These are phyloP conservation scores for Thelephora terrestris DNA, from an alignment of 1,284 basidiomycete genomes.

Conservation along the genomic window DNA sequence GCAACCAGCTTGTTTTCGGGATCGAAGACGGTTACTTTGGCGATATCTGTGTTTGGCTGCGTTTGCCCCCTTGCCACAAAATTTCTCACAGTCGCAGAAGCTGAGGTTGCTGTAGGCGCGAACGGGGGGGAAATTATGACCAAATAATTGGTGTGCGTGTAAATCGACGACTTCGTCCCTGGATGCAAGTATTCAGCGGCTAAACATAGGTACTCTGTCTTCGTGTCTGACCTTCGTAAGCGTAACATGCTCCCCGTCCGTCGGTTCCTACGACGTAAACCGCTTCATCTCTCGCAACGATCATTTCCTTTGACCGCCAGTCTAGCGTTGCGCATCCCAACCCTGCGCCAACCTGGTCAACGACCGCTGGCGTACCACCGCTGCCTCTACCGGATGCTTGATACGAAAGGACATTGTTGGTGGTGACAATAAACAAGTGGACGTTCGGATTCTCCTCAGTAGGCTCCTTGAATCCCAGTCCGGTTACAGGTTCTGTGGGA, in stretches of 20 bases:
- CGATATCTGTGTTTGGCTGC: constrained; percentile 51
- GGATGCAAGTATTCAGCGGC: neutral
- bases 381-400: constrained; percentile 71
- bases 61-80: constrained; percentile 44
- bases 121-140: constrained; percentile 86
- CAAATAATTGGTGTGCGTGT: constrained; percentile 72
- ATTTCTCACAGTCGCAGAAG: constrained; percentile 69
- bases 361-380: constrained; percentile 52
- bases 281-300: constrained; percentile 88
- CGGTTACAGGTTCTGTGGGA: constrained; percentile 80
- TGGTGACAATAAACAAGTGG: constrained; percentile 83
- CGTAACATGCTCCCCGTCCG: constrained; percentile 79
- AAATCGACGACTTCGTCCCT: constrained; percentile 64
- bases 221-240: constrained; percentile 66
- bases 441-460: constrained; percentile 38
- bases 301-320: constrained; percentile 59
- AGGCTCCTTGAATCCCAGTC: constrained; percentile 78
- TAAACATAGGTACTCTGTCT: constrained; percentile 4
- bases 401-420: constrained; percentile 70
- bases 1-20: constrained; percentile 89
- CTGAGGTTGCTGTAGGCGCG: constrained; percentile 51
- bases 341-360: constrained; percentile 82
- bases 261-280: constrained; percentile 83
- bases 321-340: constrained; percentile 82
- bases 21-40: constrained; percentile 87